Evolutionary conservation across 352 stramenopile genomes (phyloP), one percentile per base, ranked within the genome.

Genomic region (Globisporangium heterothallicum): DNA sequence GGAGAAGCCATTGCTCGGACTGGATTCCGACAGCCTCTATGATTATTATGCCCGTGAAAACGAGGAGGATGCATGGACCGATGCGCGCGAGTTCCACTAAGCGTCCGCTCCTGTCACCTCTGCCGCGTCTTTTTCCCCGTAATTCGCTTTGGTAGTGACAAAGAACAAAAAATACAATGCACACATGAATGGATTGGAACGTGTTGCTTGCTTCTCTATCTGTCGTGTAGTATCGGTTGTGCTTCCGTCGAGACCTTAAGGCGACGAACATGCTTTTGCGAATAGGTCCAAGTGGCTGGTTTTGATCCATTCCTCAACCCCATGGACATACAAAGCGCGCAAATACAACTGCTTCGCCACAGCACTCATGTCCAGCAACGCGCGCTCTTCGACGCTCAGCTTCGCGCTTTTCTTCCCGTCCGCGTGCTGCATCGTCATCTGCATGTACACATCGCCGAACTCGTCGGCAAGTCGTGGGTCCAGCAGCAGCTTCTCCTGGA

Each of bases 1-100:
- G 67, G 82, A 96, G 57, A 61, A 94, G 82, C 91, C 73, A 50
- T 61, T 98, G 60, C 74, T 97, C 49, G 94, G 92, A 13, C 72
- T 99, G 21, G 86, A 99, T 54, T 74, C 95, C 16, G 82, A 96
- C 62, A 98, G 86, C 60, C 77, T 99, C 42, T 99, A 99, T 65
- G 96, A 99, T 63, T 97, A 99, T 67, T 99, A 99, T 79, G 72
- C 95, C 63, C 74, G 75, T 46, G 95, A 98, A 69, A 86, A 80
- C 55, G 75, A 94, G 57, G 60, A 76, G 35, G 89, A 98, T 66
- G 92, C 80, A 40, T 99, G 95, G 95, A 98, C 91, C n/a, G 68
- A 93, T 60, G 70, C 84, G 47, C 82, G 94, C 63, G 95, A 99
- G 58, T 99, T 97, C 80, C 95, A 99, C 84, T 99, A 95, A 81